Conservation (phyloP, 2,329 filamentous ascomycete species). For the Beauveria australis region DNA sequence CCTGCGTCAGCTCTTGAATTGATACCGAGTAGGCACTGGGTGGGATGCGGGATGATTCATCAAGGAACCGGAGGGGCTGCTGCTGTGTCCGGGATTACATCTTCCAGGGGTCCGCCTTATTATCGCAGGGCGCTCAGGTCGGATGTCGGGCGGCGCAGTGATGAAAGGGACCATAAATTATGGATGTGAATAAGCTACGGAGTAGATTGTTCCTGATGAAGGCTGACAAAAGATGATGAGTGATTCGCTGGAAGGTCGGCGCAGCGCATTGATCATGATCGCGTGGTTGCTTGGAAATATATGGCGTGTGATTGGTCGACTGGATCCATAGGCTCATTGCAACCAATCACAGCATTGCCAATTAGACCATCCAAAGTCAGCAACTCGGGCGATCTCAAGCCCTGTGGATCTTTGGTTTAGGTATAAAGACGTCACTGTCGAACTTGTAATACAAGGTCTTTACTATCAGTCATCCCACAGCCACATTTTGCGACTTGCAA, state of each 20-base stretch:
- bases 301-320: background rate
- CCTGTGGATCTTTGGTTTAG: conserved; percentile 2
- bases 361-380: background rate
- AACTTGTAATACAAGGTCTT: background rate
- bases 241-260: background rate
- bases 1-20: background rate
- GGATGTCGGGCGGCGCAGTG: background rate
- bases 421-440: conserved; percentile 11
- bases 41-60: background rate
- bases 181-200: too few species aligned
- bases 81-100: background rate
- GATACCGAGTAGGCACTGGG: background rate
- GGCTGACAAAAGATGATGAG: background rate
- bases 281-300: conserved; percentile 9
- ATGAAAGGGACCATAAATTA: background rate
- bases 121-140: background rate
- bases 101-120: background rate
- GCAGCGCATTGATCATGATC: background rate
- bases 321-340: background rate
- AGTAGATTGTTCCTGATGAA: background rate
- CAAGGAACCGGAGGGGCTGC: background rate
- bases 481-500: background rate
- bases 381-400: background rate
- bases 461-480: background rate
- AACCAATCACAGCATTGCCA: conserved; percentile 1